Evolutionary conservation across 2,329 filamentous ascomycete species (phyloP), one percentile per base, ranked within the genome.

Genomic region (Cercospora sp.): DNA sequence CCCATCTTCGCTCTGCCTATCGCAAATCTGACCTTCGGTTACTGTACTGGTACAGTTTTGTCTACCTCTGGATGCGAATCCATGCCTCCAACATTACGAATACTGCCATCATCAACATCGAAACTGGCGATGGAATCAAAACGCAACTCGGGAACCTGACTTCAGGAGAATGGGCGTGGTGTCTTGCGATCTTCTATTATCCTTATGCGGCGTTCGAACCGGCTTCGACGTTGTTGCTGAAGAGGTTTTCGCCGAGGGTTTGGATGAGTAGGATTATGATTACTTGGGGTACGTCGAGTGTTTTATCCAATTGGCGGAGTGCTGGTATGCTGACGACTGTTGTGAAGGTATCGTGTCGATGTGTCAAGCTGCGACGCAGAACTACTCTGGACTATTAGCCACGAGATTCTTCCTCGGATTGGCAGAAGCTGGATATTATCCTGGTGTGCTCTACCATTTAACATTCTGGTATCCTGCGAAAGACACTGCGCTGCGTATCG

Each of bases 141-240:
- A 69, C 73, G 26, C 76, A 79, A 63, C 74, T 79, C 5, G 76
- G 78, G 1, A 73, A 74, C 26, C 71, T 79, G 9, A 73, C 73
- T 5, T 74, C 71, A 12, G 67, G 70, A 23, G 74, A 79, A 69
- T 78, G 76, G 77, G 77, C 77, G 3, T 78, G 75, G 76, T 72
- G 74, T 9, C 64, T 79, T 45, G 73, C 71, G 36, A 76, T 77
- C 57, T 78, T 79, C 69, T 79, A 75, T 71, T 79, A 78, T 42
- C 77, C 77, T 2, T 78, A 79, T 63, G 75, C 78, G 72, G 69
- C 76, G 33, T 74, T 78, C 12, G 77, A 83, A 68, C 71, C 73
- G 3, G 70, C 72, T 5, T 73, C 71, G 33, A 76, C 74, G 26
- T 40, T 76, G 63, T 51, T 77, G 33, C 64, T 76, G 53, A 76